Evolutionary conservation across 805 yeast species (phyloP), one percentile per base, ranked within the genome.

Genomic region (Kodamaea jinghongensis): DNA sequence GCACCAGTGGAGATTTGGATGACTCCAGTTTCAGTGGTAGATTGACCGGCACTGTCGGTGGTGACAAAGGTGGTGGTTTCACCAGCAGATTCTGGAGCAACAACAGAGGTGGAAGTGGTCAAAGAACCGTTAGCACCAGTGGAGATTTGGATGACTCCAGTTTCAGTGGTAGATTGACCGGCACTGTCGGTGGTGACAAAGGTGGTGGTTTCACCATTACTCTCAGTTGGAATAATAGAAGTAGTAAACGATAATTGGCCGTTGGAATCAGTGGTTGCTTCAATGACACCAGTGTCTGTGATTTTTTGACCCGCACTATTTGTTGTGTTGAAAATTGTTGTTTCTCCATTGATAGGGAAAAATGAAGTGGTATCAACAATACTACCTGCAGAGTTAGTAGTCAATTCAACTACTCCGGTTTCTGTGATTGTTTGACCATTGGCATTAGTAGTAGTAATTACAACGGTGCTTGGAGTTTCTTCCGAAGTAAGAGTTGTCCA

Each of bases 71-170:
- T 34, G 23, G 36, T 34, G 30, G 36, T 34, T 29, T 34, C 49
- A 6, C 37, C 43, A 5, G 43, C 34, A 48, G 35, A 8, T 12
- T 22, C 15, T 22, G 39, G 37, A 10, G 8, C 28, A 10, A 26
- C n/a, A 35, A 42, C 39, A 31, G 45, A 38, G 4, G 52, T 47
- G n/a, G 46, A 34, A 16, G 53, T 51, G 35, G 37, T 30, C 33
- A 45, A 41, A 3, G 28, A n/a, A 30, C 55, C 56, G 17, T 22
- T 39, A 4, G 51, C 34, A 36, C 50, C 38, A 23, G 55, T 48
- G 11, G 52, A 41, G 6, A 49, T 50, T 30, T 46, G 31, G 31
- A 47, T 51, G 7, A 36, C 51, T 25, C 53, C 56, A 6, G 54
- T 43, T 12, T 49, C 49, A 7, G 58, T 54, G 6, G 41, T 29